Evolutionary conservation across 108 stramenopile genomes (phyloP).

Genomic region (Pseudonitzschia multiseries): DNA sequence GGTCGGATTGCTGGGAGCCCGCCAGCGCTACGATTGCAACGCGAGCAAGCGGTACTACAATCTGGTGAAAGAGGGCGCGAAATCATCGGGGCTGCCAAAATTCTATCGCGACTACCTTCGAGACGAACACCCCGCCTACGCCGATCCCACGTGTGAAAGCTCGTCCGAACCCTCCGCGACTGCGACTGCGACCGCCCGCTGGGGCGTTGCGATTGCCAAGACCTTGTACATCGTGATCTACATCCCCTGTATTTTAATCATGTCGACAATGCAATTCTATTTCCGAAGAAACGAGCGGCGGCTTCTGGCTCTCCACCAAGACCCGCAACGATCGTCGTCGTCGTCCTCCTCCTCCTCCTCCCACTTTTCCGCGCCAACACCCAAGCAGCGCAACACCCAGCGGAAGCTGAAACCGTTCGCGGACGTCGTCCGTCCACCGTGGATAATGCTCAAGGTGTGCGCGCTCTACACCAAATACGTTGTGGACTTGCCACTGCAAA

Average conservation of each 20-base stretch:
- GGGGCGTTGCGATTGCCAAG: not conserved
- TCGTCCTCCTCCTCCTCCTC: not conserved
- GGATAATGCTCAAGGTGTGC: not conserved
- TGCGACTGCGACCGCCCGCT: no score
- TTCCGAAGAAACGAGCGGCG: not conserved
- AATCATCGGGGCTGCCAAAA: not conserved
- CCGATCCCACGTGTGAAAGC: not conserved
- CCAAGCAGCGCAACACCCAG: not conserved
- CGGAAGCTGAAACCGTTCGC: not conserved
- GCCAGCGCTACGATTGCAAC: slow-evolving; percentile 8
- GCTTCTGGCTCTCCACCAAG: not conserved
- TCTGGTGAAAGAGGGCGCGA: not conserved
- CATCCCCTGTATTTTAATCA: not conserved
- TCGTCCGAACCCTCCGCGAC: no score
- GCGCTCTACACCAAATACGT: not conserved
- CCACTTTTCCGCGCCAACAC: no score
- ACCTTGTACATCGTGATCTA: not conserved
- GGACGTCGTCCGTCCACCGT: not conserved
- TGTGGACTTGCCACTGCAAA: not conserved
- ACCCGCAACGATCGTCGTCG: not conserved
- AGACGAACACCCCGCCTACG: not conserved
- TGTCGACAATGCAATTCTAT: no score
- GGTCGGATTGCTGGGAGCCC: slow-evolving; percentile 1
- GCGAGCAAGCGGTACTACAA: slow-evolving; percentile 5
- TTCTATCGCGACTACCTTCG: not conserved